A percentile compares a stretch with the other conserved stretches of the same genome.
phyloP scores from a whole-genome alignment of 2,329 filamentous ascomycete species.

The Aphanocladium album region DNA sequence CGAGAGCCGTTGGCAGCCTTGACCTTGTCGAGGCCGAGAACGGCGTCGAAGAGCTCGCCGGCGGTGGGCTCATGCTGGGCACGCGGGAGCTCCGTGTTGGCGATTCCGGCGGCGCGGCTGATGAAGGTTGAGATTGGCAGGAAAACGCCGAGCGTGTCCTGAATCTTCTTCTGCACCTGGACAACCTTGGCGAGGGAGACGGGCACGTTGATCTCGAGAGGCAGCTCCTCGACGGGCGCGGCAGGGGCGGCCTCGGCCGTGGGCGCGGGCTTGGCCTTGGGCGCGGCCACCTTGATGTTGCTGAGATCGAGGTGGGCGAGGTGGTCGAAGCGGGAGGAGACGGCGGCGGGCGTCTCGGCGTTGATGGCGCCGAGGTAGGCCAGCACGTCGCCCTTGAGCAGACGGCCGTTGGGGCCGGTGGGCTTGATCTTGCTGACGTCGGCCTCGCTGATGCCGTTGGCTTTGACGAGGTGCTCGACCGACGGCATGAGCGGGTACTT shows the following conservation, averaged over 20 bases:
- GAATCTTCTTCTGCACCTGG: constrained; percentile 74
- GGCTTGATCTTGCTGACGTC: constrained; percentile 78
- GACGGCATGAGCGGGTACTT: constrained; percentile 76
- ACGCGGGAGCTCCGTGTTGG: constrained; percentile 80
- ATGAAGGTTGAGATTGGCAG: constrained; percentile 85
- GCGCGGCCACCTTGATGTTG: constrained; percentile 79
- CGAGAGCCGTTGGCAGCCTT: constrained; percentile 46
- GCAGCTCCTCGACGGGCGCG: constrained; percentile 39
- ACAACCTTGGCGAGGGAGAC: constrained; percentile 76
- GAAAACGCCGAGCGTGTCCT: constrained; percentile 70
- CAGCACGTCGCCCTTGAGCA: constrained; percentile 93
- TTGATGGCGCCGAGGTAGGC: constrained; percentile 80
- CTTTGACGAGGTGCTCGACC: constrained; percentile 73
- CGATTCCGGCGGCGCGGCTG: constrained; percentile 74
- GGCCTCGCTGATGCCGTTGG: constrained; percentile 69
- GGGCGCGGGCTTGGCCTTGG: constrained; percentile 38
- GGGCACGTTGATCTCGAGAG: constrained; percentile 61
- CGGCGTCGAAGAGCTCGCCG: constrained; percentile 82
- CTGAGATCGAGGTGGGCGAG: constrained; percentile 84
- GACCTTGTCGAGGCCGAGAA: constrained; percentile 63
- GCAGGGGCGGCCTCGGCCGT: constrained; percentile 35
- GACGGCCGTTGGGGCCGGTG: constrained; percentile 78
- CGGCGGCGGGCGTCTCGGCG: constrained; percentile 62
- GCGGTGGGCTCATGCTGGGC: constrained; percentile 57
- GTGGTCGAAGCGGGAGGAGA: constrained; percentile 67